These are phyloP conservation scores for Plantago ovata DNA, from an alignment of 257 asterid genomes.

Conservation along the genomic window DNA sequence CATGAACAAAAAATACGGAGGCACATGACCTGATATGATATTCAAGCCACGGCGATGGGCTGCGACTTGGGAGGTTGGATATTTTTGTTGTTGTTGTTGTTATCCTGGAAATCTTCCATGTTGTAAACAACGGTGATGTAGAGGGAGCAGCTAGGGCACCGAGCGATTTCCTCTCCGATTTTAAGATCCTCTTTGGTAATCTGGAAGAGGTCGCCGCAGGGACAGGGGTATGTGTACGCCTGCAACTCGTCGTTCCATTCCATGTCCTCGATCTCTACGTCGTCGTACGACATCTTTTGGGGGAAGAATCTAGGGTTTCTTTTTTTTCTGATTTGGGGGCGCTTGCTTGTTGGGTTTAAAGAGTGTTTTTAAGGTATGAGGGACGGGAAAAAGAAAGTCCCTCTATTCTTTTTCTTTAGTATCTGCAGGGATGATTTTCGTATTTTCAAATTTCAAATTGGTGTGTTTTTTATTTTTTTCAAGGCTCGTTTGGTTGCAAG, in stretches of 20 bases:
- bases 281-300: slow-evolving; percentile 83
- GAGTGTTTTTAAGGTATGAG: too few species aligned
- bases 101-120: slow-evolving; percentile 68
- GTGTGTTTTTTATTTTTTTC: too few species aligned
- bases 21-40: slow-evolving; percentile 10
- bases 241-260: slow-evolving; percentile 86
- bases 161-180: slow-evolving; percentile 86
- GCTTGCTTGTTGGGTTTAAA: too few species aligned
- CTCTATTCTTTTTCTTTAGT: too few species aligned
- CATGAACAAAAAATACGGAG: not conserved
- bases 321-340: slow-evolving; percentile 10
- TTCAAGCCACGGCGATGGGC: slow-evolving; percentile 74
- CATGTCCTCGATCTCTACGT: slow-evolving; percentile 97
- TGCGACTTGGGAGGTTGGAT: slow-evolving; percentile 48
- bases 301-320: slow-evolving; percentile 20
- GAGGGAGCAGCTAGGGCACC: slow-evolving; percentile 92
- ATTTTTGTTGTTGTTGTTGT: slow-evolving; percentile 32
- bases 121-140: slow-evolving; percentile 81
- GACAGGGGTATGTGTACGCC: slow-evolving; percentile 87
- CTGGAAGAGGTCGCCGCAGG: slow-evolving; percentile 92
- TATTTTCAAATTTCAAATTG: too few species aligned
- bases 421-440: too few species aligned
- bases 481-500: too few species aligned
- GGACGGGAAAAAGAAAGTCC: too few species aligned
- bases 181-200: slow-evolving; percentile 77